Conservation (phyloP, 2,329 filamentous ascomycete species). For the Arthrobotrys pseudoclavata region DNA sequence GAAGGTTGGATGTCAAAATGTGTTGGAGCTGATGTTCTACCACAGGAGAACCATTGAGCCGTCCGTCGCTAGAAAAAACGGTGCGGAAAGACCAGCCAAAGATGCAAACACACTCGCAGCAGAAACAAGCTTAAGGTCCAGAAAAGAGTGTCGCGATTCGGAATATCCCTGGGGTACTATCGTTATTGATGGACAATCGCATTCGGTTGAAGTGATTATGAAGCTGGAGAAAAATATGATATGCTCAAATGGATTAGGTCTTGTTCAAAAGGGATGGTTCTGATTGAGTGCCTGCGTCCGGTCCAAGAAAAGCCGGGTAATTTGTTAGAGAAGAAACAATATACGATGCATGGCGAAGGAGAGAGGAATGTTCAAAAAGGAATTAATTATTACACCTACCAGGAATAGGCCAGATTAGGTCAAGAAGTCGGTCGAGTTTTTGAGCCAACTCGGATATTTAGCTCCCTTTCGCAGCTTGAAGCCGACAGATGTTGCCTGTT, state of each 20-base stretch:
- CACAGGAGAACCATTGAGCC: not conserved
- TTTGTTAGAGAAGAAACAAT: slow-evolving; percentile 20
- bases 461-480: slow-evolving; percentile 29
- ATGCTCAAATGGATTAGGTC: not conserved
- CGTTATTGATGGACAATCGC: slow-evolving; percentile 10
- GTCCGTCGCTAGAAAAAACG: slow-evolving; percentile 5
- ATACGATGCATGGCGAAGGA: slow-evolving; percentile 15
- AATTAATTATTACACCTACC: slow-evolving; percentile 10
- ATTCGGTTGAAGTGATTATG: not conserved
- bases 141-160: slow-evolving; percentile 11
- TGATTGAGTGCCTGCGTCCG: slow-evolving; percentile 7
- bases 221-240: not conserved
- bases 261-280: slow-evolving; percentile 23
- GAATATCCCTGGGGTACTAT: not conserved
- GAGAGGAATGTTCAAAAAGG: slow-evolving; percentile 14
- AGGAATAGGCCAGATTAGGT: not conserved
- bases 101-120: slow-evolving; percentile 19
- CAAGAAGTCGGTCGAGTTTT: not conserved
- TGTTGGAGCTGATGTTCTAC: slow-evolving; percentile 16
- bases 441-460: slow-evolving; percentile 31
- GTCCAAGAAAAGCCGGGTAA: slow-evolving; percentile 29
- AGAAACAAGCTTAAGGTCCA: not conserved
- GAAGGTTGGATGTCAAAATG: slow-evolving; percentile 11
- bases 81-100: slow-evolving; percentile 6
- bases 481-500: slow-evolving; percentile 3